A percentile compares a stretch with the other conserved stretches of the same genome.
phyloP scores from a whole-genome alignment of 495 filamentous ascomycete species.

The Penicillium odoratum region DNA sequence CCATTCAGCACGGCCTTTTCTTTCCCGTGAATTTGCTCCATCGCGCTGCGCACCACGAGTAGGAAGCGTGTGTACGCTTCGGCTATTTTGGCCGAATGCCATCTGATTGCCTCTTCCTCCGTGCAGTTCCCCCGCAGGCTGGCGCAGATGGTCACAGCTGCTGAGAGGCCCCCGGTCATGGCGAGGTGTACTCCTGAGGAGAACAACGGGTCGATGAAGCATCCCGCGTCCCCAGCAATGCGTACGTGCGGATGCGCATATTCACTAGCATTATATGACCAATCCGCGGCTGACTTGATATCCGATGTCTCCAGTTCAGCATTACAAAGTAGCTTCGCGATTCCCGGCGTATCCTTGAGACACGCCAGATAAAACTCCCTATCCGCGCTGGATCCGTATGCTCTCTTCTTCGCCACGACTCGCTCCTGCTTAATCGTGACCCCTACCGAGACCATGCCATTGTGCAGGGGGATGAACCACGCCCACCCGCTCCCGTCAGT shows the following conservation, averaged over 20 bases:
- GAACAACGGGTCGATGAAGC: constrained; percentile 47
- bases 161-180: constrained; percentile 44
- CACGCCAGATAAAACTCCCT: no score
- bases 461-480: no score
- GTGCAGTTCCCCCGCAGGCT: constrained; percentile 33
- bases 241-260: constrained; percentile 35
- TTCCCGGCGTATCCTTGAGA: no score
- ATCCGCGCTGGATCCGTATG: no score
- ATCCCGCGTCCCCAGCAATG: constrained; percentile 41
- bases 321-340: no score
- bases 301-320: constrained; percentile 14
- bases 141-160: constrained; percentile 40
- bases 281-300: constrained; percentile 41
- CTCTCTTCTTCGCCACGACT: no score
- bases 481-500: no score
- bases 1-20: no score
- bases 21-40: no score
- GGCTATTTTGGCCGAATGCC: constrained; percentile 44
- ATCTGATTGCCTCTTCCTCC: constrained; percentile 18
- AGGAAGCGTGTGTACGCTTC: constrained; percentile 53
- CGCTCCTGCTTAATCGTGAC: no score
- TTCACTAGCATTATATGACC: constrained; percentile 41
- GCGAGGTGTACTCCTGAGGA: constrained; percentile 53
- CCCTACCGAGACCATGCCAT: no score
- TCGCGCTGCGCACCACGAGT: no score